Percentiles rank a stretch among this genome's conserved stretches.
Conservation (phyloP, 1,284 basidiomycete species). For the Vanrija pseudolonga region DNA sequence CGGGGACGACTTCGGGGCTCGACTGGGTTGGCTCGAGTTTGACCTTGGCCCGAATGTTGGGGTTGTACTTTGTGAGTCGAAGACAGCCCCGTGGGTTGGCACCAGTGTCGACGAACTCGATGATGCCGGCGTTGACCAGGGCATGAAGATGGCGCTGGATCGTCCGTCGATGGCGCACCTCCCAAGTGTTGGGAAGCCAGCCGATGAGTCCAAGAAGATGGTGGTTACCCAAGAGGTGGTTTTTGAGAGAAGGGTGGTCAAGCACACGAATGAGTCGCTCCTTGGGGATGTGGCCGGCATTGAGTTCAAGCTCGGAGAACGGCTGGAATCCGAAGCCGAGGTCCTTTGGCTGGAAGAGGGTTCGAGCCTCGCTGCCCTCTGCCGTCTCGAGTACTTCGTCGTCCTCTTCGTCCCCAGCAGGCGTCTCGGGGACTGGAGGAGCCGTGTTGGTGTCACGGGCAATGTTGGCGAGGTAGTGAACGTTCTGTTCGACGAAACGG, state of each 20-base stretch:
- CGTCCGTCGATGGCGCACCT: constrained; percentile 26
- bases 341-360: neutral
- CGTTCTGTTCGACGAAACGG: constrained; percentile 35
- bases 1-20: neutral
- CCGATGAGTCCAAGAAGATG: constrained; percentile 24
- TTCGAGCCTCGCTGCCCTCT: neutral
- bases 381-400: constrained; percentile 10
- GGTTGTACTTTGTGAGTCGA: constrained; percentile 41
- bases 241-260: constrained; percentile 37
- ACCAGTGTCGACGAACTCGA: constrained; percentile 37
- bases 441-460: neutral
- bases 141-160: constrained; percentile 26
- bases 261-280: constrained; percentile 36
- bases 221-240: constrained; percentile 35
- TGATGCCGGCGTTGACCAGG: constrained; percentile 27
- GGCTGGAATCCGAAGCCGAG: constrained; percentile 31
- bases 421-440: neutral
- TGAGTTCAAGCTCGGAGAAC: constrained; percentile 33
- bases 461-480: constrained; percentile 25
- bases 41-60: constrained; percentile 15
- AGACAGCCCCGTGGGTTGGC: constrained; percentile 27
- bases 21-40: neutral
- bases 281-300: constrained; percentile 33
- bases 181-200: constrained; percentile 13
- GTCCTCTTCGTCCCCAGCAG: constrained; percentile 8